These are phyloP conservation scores for Aspergillus flavus DNA, from an alignment of 2,329 filamentous ascomycete genomes.

Conservation along the genomic window DNA sequence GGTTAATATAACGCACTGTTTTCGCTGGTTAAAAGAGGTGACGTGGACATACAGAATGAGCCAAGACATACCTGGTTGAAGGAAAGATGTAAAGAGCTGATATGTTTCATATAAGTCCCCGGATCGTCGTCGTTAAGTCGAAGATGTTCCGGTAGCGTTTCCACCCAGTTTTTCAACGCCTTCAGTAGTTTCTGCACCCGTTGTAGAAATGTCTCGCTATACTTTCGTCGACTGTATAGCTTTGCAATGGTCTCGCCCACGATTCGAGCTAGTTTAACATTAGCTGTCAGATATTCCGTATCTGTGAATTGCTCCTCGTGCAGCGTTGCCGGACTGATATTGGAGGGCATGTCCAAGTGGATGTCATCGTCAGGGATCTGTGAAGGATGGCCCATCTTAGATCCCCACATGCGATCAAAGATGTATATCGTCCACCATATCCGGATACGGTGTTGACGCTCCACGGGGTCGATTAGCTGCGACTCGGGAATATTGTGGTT, in stretches of 20 bases:
- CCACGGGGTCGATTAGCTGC: constrained; percentile 40
- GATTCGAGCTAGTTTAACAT: constrained; percentile 41
- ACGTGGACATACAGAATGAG: neutral
- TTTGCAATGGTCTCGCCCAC: constrained; percentile 39
- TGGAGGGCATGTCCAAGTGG: constrained; percentile 42
- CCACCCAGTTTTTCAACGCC: constrained; percentile 42
- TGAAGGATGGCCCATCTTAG: constrained; percentile 52
- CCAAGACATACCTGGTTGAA: constrained; percentile 34
- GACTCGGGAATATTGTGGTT: constrained; percentile 45
- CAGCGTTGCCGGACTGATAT: constrained; percentile 30
- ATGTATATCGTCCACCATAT: constrained; percentile 46
- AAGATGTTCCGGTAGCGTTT: constrained; percentile 38
- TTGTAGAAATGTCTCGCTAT: constrained; percentile 42
- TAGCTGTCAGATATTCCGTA: constrained; percentile 40
- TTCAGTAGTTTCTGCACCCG: constrained; percentile 45
- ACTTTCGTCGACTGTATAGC: constrained; percentile 39
- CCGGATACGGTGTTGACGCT: constrained; percentile 41
- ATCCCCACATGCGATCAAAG: constrained; percentile 51
- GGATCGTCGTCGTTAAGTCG: constrained; percentile 35
- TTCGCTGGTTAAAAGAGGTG: neutral
- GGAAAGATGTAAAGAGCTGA: constrained; percentile 40
- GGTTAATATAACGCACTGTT: constrained; percentile 42
- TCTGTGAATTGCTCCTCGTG: constrained; percentile 43
- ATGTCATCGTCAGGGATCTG: constrained; percentile 54
- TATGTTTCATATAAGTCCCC: constrained; percentile 36